Evolutionary conservation across 2,329 filamentous ascomycete species (phyloP).

Genomic region (Chrysoporthe deuterocubensis): DNA sequence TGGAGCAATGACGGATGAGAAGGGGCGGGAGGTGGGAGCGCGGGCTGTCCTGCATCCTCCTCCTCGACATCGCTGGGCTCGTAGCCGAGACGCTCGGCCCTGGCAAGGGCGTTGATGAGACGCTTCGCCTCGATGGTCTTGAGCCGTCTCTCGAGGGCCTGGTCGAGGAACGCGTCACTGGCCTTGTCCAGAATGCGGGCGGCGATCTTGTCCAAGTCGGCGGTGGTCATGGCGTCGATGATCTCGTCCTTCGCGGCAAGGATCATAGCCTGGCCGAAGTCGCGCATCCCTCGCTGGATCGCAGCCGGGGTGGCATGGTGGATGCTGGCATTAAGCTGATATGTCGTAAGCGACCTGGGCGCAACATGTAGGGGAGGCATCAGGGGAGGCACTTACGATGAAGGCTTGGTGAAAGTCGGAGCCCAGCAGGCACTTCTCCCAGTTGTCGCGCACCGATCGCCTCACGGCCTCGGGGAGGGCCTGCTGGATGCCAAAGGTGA

Average conservation of each 20-base stretch:
- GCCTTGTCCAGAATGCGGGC: constrained; percentile 50
- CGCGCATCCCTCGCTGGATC: constrained; percentile 44
- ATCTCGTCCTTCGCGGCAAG: constrained; percentile 46
- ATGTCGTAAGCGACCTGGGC: background rate
- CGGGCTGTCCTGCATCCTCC: constrained; percentile 25
- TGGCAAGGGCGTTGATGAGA: constrained; percentile 60
- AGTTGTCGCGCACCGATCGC: constrained; percentile 53
- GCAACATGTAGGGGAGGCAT: background rate
- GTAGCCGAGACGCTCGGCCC: constrained; percentile 62
- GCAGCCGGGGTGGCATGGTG: constrained; percentile 46
- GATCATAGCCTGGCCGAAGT: constrained; percentile 52
- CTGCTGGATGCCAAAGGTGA: constrained; percentile 46
- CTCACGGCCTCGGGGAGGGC: constrained; percentile 51
- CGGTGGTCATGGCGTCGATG: constrained; percentile 42
- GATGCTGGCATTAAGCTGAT: constrained; percentile 54
- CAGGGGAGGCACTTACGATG: constrained; percentile 46
- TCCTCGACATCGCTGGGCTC: constrained; percentile 53
- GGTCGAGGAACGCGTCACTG: constrained; percentile 56
- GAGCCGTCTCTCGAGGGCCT: constrained; percentile 54
- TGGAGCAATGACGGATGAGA: background rate
- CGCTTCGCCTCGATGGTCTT: constrained; percentile 57
- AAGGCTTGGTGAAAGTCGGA: constrained; percentile 58
- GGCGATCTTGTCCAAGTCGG: constrained; percentile 51
- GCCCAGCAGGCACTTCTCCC: constrained; percentile 54
- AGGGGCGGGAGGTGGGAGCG: background rate